A percentile compares a stretch with the other conserved stretches of the same genome.
phyloP scores from a whole-genome alignment of 2,329 filamentous ascomycete genomes.

The Scedosporium dehoogii region DNA sequence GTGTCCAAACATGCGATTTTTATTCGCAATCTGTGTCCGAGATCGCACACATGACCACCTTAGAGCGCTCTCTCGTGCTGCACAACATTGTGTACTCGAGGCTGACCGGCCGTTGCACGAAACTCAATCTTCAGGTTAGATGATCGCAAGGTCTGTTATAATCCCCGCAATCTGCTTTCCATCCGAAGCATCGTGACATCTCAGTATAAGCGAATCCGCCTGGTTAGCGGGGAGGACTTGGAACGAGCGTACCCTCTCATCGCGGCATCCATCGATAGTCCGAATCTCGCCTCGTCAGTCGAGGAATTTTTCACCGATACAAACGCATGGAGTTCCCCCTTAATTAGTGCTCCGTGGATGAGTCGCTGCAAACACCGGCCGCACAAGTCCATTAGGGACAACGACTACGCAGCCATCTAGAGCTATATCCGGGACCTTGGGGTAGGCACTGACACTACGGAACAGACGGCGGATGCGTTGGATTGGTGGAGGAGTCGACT shows the following conservation, averaged over 20 bases:
- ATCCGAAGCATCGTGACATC: background rate
- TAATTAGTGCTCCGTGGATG: background rate
- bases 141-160: too few species aligned
- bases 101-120: too few species aligned
- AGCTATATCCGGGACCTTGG: background rate
- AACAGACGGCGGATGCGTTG: background rate
- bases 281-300: background rate
- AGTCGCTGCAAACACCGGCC: background rate
- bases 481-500: background rate
- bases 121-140: too few species aligned
- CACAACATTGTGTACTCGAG: too few species aligned
- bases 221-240: background rate
- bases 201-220: background rate
- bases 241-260: constrained; percentile 4
- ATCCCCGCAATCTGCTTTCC: too few species aligned
- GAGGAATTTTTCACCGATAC: background rate
- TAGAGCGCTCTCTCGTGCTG: too few species aligned
- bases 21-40: too few species aligned
- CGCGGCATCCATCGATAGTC: background rate
- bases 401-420: background rate
- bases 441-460: background rate
- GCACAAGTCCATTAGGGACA: background rate
- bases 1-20: too few species aligned
- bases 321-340: background rate
- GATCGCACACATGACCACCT: too few species aligned